Evolutionary conservation across 2,329 filamentous ascomycete genomes (phyloP), one percentile per base, ranked within the genome.

Genomic region (Sporothrix inflata): DNA sequence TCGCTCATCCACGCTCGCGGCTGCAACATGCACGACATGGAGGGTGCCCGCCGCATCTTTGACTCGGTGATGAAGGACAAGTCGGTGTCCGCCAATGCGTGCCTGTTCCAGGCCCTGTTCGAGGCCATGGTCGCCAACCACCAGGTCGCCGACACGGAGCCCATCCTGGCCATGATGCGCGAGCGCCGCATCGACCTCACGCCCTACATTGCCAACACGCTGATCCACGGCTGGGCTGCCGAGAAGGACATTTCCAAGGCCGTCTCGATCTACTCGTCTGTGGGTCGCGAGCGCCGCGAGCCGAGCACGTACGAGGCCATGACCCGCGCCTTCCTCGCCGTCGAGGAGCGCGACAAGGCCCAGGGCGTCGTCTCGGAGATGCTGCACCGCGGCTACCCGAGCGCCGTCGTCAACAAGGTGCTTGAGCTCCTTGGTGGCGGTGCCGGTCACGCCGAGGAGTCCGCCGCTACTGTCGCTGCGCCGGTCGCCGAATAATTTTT

Each of bases 261-360:
- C 21, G 89, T 91, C 78, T 84, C 87, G 30, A 90, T 98, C 74
- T 99, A 97, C 79, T 87, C 92, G 73, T 86, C 88, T n/a, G 90
- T 99, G 3, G 88, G 90, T 9, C 87, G 89, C 38, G 88, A 90
- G 71, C 94, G 91, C 83, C 91, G 96, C 72, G 96, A 99, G 84
- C 96, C 96, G 3, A 98, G 94, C 85, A 99, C 96, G 4, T 99
- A 99, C 81, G 96, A 99, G 83, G 94, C 95, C 53, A 99, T 99
- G 96, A 97, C 94, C 5, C 89, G 96, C 61, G 96, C 96, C 0
- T 98, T 91, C 82, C 88, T 99, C 71, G 90, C 94, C 12, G 91
- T 92, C 3, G 93, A 97, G 79, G 90, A 97, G 79, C 90, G 93
- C 45, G 87, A 90, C 66, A 86, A 88, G 72, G 96, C 96, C 51